phyloP scores from a whole-genome alignment of 441 rosid genomes.

The Adansonia grandidieri region DNA sequence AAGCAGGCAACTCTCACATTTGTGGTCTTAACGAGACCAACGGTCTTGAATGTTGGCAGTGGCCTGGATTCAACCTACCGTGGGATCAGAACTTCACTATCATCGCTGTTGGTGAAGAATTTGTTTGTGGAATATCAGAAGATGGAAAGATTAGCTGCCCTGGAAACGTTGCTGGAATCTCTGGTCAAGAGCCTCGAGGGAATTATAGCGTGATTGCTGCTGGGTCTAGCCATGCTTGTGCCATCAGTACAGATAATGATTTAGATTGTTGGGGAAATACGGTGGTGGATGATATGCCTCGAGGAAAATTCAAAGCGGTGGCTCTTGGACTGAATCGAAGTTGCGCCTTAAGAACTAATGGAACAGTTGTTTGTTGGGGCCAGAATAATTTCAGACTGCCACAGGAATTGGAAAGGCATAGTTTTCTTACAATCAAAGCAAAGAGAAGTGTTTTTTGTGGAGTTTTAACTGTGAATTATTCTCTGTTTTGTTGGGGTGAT shows the following conservation, averaged over 20 bases:
- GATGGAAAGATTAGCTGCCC: constrained; percentile 33
- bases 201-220: constrained; percentile 48
- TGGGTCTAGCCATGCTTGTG: constrained; percentile 60
- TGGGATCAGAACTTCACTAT: constrained; percentile 15
- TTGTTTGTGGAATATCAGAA: constrained; percentile 53
- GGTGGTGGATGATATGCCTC: constrained; percentile 23
- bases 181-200: not conserved
- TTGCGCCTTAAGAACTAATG: constrained; percentile 51
- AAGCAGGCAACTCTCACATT: constrained; percentile 45
- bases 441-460: constrained; percentile 62
- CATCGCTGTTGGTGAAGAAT: constrained; percentile 53
- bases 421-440: constrained; percentile 50
- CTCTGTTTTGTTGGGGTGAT: constrained; percentile 65
- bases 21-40: constrained; percentile 53
- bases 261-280: constrained; percentile 54
- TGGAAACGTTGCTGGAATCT: not conserved
- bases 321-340: constrained; percentile 57
- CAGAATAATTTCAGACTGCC: constrained; percentile 50
- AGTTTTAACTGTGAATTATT: constrained; percentile 28
- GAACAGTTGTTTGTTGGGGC: constrained; percentile 64
- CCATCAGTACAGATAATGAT: constrained; percentile 23
- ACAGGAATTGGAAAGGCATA: constrained; percentile 8
- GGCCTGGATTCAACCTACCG: constrained; percentile 28
- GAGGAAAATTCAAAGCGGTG: constrained; percentile 42
- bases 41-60: constrained; percentile 52